These are phyloP conservation scores for Solanum sitiens DNA, from an alignment of 257 asterid species.

Conservation along the genomic window DNA sequence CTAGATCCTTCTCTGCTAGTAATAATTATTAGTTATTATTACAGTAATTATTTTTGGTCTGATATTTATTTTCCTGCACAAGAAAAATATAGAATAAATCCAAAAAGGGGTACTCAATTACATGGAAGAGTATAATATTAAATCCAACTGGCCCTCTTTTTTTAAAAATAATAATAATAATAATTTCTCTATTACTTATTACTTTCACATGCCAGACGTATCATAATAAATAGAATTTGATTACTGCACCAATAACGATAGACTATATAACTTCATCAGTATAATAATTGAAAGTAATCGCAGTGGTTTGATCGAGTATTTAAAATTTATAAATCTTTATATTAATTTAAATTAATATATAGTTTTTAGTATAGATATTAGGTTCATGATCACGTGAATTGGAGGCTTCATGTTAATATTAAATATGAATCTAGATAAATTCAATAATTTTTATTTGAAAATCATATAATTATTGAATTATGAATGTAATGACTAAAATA, in stretches of 20 bases:
- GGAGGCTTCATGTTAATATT: neutral
- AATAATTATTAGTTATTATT: neutral
- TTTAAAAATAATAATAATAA: no score
- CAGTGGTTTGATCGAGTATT: neutral
- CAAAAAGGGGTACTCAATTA: slow-evolving; percentile 4
- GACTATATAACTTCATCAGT: neutral
- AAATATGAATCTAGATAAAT: neutral
- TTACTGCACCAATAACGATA: neutral
- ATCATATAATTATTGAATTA: neutral
- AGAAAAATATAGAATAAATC: neutral
- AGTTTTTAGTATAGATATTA: neutral
- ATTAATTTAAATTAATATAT: neutral
- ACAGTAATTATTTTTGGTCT: neutral
- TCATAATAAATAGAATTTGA: neutral
- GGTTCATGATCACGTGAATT: neutral
- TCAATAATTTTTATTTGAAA: neutral
- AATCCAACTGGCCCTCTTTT: neutral
- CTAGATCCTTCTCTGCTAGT: neutral
- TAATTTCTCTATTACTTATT: neutral
- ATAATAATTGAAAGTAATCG: neutral
- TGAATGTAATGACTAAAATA: neutral
- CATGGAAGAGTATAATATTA: neutral
- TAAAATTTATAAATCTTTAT: neutral
- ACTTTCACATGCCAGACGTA: neutral
- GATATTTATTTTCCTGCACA: neutral